Evolutionary conservation across 371 early-diverging fungal species (phyloP).

Genomic region (Mortierella polycephala): DNA sequence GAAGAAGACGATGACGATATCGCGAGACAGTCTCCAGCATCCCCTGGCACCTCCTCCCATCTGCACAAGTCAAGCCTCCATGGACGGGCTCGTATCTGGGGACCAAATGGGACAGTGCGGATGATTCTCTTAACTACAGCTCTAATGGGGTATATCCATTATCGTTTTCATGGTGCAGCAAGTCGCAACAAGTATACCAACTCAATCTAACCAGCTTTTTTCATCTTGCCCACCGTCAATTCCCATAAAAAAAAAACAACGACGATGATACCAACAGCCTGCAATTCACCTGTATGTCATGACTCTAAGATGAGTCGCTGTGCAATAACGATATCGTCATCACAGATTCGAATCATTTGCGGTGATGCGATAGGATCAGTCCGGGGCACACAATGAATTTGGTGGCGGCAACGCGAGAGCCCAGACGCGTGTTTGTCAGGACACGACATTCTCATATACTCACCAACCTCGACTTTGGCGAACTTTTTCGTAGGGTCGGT

Average conservation of each 20-base stretch:
- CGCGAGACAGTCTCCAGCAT: no score
- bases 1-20: no score
- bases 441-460: no score
- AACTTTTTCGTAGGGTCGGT: slow-evolving; percentile 35
- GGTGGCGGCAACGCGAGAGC: no score
- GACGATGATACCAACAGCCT: slow-evolving; percentile 15
- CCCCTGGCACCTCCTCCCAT: background rate
- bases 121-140: slow-evolving; percentile 47
- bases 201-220: background rate
- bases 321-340: no score
- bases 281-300: slow-evolving; percentile 47
- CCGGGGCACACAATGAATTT: no score
- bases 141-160: slow-evolving; percentile 39
- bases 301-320: no score
- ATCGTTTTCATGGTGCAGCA: no score
- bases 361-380: no score
- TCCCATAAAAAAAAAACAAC: background rate
- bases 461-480: background rate
- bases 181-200: background rate
- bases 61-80: slow-evolving; percentile 29
- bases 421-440: no score
- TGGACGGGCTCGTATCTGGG: slow-evolving; percentile 47
- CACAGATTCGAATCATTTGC: no score
- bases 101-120: slow-evolving; percentile 27
- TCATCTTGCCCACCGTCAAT: background rate